Base-by-base conservation (phyloP, 148 eudicot species). In the Amaranthus cruentus region DNA sequence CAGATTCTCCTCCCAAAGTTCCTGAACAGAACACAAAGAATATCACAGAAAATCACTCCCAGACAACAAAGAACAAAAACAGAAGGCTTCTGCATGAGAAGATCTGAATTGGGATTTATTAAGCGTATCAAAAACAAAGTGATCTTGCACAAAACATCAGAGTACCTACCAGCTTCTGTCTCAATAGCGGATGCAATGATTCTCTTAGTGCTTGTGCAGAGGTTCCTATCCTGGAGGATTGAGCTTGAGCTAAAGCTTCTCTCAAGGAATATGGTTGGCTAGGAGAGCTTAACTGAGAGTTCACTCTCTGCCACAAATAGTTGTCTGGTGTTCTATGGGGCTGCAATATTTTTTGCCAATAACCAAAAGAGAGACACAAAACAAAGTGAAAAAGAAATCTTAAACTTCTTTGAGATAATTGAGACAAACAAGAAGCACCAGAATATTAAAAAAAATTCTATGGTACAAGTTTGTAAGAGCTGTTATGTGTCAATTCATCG, bases 1-100 rank as follows among this genome's bases (percentile, higher is more conserved):
- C 81, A 96, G 84, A 85, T 90, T 96, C 73, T 96, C 99, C 87
- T 96, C 99, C 99, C 99, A 96, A 77, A 96, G 99, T 81, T 96
- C 99, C 99, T 96, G 90, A 66, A 81, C 18, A 63, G 18, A 60
- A 49, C 62, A 15, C 48, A 9, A 73, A 60, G 46, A 38, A 42
- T 49, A 64, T 38, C 28, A 63, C 4, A 58, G 10, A 69, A 55
- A 46, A 12, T 43, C 18, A 62, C 15, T 55, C 9, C 11, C 7
- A 15, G 7, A 5, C 12, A 72, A 63, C 46, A 53, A 4, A 62
- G 13, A 42, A n/a, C 28, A 55, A 75, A 54, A n/a, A 28, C 38
- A 7, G 62, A 13, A 65, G n/a, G 51, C 43, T 60, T 56, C 55
- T 74, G 47, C 48, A 47, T 53, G 69, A 14, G 21, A 43, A 42